Evolutionary conservation across 202 grass and related monocot species (phyloP).

Genomic region (Miscanthus sacchariflorus): DNA sequence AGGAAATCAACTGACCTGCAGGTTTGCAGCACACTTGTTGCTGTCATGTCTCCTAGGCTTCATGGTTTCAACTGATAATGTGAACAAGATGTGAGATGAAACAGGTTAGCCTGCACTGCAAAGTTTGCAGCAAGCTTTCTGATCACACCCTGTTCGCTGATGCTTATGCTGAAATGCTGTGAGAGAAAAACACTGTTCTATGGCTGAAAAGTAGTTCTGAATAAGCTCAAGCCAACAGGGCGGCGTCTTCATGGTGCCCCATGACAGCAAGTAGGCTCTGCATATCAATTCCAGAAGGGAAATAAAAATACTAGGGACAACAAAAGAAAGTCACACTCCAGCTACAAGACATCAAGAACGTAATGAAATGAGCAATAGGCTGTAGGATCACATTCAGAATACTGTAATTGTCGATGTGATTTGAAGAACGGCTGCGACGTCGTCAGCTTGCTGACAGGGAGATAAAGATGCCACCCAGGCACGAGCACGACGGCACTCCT

Average conservation of each 20-base stretch:
- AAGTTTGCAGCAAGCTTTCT: background rate
- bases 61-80: background rate
- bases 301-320: background rate
- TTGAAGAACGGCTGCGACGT: background rate
- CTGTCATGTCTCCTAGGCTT: background rate
- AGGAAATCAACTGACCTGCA: background rate
- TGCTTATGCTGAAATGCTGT: no score
- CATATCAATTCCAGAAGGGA: background rate
- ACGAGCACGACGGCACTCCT: slow-evolving; percentile 21
- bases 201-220: no score
- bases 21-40: background rate
- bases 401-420: background rate
- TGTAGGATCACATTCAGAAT: slow-evolving; percentile 26
- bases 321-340: slow-evolving; percentile 28
- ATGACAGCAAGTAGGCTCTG: background rate
- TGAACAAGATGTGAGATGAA: background rate
- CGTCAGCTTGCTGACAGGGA: slow-evolving; percentile 5
- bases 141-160: background rate
- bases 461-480: slow-evolving; percentile 4
- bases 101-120: background rate
- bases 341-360: background rate
- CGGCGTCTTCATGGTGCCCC: background rate
- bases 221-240: no score
- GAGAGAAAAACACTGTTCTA: no score
- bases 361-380: background rate